Evolutionary conservation across 2,329 filamentous ascomycete genomes (phyloP).

Genomic region (Lachnellula hyalina): DNA sequence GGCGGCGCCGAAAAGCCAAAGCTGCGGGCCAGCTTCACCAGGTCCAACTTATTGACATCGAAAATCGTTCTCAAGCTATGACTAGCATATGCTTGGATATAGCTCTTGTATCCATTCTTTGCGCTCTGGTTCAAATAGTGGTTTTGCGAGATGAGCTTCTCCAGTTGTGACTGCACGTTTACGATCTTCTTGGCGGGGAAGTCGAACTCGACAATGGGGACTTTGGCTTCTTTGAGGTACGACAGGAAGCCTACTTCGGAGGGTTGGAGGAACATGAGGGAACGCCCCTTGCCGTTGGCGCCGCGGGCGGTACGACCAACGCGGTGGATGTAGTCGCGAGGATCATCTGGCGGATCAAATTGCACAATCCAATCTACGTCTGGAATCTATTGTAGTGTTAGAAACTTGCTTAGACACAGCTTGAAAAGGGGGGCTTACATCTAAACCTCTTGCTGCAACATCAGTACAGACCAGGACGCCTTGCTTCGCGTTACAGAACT

Average conservation of each 20-base stretch:
- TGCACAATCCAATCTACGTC: constrained; percentile 96
- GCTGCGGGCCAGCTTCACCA: constrained; percentile 77
- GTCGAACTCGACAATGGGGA: constrained; percentile 94
- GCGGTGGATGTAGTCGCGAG: constrained; percentile 88
- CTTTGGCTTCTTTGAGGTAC: constrained; percentile 83
- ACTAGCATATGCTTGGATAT: constrained; percentile 90
- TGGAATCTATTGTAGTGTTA: constrained; percentile 57
- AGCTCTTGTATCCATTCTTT: constrained; percentile 76
- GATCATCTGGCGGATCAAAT: constrained; percentile 90
- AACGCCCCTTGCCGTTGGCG: constrained; percentile 75
- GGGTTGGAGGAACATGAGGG: constrained; percentile 88
- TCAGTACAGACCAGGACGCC: constrained; percentile 95
- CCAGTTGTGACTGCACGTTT: constrained; percentile 84
- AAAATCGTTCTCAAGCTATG: constrained; percentile 80
- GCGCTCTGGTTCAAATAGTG: constrained; percentile 92
- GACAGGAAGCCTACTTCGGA: constrained; percentile 87
- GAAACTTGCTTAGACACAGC: neutral
- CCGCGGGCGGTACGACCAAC: constrained; percentile 92
- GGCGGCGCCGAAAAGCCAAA: constrained; percentile 78
- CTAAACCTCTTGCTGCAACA: constrained; percentile 88
- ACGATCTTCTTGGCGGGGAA: constrained; percentile 89
- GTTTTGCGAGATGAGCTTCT: constrained; percentile 90
- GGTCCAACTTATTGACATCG: constrained; percentile 74
- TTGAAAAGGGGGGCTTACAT: constrained; percentile 47
- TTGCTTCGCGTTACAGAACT: constrained; percentile 80